Base-by-base conservation (phyloP, 2,329 filamentous ascomycete genomes). In the Cephalotrichum gorgonifer region DNA sequence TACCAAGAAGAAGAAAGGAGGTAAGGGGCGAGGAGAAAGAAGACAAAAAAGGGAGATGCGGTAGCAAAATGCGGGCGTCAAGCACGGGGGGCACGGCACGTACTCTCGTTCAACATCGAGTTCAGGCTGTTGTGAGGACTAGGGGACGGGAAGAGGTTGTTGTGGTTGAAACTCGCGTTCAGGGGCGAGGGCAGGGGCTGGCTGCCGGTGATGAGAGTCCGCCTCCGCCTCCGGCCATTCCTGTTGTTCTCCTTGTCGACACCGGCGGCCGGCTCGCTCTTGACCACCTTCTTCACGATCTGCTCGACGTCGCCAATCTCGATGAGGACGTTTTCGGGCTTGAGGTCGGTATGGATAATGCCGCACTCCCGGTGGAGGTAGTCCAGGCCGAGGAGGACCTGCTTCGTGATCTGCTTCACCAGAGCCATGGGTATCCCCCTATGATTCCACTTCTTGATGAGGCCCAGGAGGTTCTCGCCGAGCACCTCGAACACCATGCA, bases 401-500 rank as follows among this genome's bases (percentile, higher is more conserved):
- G 93, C 68, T 97, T 97, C 27, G 93, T 94, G 67, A 98, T 98
- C 66, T 97, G 93, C 74, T 96, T 96, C 64, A 97, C 93, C 14
- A 98, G 76, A 15, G 88, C 80, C 83, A 95, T 95, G 41, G 93
- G 93, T 51, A 98, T 97, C 44, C 93, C 93, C 52, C 93, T 81
- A 66, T 97, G 93, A 65, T 97, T 96, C 90, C 91, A 97, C 59
- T 88, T 83, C 79, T 97, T 97, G 75, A 98, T 96, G 62, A 98
- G 70, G 25, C 93, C 91, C 48, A 97, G 72, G 54, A 97, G 69
- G 62, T 97, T 97, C 75, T 97, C 90, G 48, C 93, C 93, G 50
- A 98, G 70, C 3, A 98, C 93, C 66, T 98, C 93, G 60, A 98
- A 98, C 7, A 98, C 93, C 91, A 98, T 97, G 73, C 93, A 98